These are phyloP conservation scores for Saccharomycopsis oosterbeekiorum DNA, from an alignment of 805 yeast genomes.

Conservation along the genomic window DNA sequence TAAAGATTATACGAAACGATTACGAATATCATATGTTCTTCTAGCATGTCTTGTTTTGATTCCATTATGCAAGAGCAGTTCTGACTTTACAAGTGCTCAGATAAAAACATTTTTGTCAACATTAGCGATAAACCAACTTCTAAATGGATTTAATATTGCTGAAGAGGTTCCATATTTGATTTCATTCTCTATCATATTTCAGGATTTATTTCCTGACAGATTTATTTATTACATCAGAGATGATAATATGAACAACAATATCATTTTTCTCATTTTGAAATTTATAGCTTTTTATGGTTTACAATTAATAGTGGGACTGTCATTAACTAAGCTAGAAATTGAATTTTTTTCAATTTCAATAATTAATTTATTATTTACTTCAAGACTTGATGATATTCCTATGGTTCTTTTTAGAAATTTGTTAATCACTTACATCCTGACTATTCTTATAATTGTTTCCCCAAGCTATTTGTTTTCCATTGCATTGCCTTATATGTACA, in stretches of 20 bases:
- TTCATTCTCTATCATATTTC: neutral
- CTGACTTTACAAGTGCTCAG: neutral
- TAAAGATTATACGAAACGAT: neutral
- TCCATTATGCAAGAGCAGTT: neutral
- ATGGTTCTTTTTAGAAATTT: conserved; percentile 2
- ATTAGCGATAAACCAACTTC: neutral
- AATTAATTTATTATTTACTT: neutral
- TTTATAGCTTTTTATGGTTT: neutral
- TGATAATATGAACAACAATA: neutral
- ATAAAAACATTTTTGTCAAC: neutral
- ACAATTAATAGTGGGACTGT: neutral
- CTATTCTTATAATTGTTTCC: neutral
- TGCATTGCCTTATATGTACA: neutral
- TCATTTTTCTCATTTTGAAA: neutral
- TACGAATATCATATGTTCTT: neutral
- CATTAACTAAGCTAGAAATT: conserved; percentile 6
- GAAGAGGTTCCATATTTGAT: neutral
- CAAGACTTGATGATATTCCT: neutral
- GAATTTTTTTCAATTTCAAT: conserved; percentile 5
- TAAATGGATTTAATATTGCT: neutral
- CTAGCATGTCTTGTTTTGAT: neutral
- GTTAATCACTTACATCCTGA: neutral
- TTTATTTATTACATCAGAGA: neutral
- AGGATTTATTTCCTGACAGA: conserved; percentile 1
- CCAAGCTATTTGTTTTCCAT: neutral